A percentile compares a stretch with the other conserved stretches of the same genome.
Conservation (phyloP, 2,329 filamentous ascomycete genomes). For the Trichocomaceae sp. region DNA sequence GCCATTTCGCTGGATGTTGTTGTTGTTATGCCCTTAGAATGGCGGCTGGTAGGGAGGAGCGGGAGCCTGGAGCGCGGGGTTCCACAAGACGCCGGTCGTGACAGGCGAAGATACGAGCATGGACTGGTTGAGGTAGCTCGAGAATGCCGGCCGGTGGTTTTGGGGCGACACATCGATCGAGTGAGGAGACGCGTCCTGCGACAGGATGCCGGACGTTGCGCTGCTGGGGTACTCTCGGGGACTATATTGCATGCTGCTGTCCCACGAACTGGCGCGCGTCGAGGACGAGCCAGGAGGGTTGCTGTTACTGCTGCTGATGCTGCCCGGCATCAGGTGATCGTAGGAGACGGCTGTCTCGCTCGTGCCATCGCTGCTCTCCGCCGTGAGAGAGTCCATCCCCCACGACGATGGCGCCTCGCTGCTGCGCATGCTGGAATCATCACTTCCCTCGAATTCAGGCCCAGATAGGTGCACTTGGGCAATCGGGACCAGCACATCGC, state of each 20-base stretch:
- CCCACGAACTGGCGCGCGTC: conserved; percentile 12
- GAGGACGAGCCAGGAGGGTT: background rate
- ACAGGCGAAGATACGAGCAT: conserved; percentile 6
- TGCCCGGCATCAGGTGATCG: conserved; percentile 5
- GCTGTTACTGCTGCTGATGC: no score
- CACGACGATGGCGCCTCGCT: conserved; percentile 4
- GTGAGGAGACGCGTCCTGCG: conserved; percentile 10
- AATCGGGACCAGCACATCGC: conserved; percentile 25
- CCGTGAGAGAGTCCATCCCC: conserved; percentile 6
- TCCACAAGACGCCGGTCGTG: conserved; percentile 8
- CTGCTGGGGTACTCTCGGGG: conserved; percentile 12
- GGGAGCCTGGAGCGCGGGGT: conserved; percentile 6
- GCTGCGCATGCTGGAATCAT: conserved; percentile 8
- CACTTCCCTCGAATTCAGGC: conserved; percentile 16
- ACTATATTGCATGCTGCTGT: conserved; percentile 11
- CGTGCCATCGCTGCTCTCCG: conserved; percentile 6
- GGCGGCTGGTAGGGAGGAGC: conserved; percentile 8
- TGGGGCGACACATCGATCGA: background rate
- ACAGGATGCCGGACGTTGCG: conserved; percentile 12
- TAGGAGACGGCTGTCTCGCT: conserved; percentile 8
- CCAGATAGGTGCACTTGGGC: conserved; percentile 23
- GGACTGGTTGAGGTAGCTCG: conserved; percentile 10
- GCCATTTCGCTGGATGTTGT: background rate
- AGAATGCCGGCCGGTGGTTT: conserved; percentile 2
- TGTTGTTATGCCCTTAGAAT: conserved; percentile 11